These are phyloP conservation scores for Pestalotiopsis sp. DNA, from an alignment of 2,329 filamentous ascomycete genomes.

Conservation along the genomic window DNA sequence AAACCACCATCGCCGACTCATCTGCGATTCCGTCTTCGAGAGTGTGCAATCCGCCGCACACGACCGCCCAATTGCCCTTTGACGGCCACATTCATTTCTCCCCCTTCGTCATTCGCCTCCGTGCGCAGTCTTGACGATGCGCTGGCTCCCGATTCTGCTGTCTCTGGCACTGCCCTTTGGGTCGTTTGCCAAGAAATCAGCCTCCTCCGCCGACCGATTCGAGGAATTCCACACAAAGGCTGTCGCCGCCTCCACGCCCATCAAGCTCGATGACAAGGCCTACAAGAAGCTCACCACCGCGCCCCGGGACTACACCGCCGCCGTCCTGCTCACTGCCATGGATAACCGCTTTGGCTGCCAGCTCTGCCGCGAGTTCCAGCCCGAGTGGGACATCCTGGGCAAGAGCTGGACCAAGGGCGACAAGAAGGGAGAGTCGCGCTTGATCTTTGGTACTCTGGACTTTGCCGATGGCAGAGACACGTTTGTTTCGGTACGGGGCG, in stretches of 20 bases:
- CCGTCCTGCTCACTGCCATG: conserved; percentile 83
- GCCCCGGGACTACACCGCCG: conserved; percentile 82
- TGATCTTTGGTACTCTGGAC: conserved; percentile 85
- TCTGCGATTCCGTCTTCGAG: background rate
- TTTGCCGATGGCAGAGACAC: conserved; percentile 82
- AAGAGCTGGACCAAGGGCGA: conserved; percentile 89
- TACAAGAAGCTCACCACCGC: conserved; percentile 77
- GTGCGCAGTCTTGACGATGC: conserved; percentile 58
- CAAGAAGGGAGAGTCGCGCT: conserved; percentile 69
- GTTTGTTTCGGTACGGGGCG: conserved; percentile 76
- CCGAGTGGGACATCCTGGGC: conserved; percentile 87
- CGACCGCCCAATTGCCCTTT: conserved; percentile 8
- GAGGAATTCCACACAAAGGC: conserved; percentile 70
- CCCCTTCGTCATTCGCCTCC: conserved; percentile 7
- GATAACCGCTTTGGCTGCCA: conserved; percentile 83
- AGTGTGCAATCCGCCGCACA: conserved; percentile 9
- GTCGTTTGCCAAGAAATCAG: conserved; percentile 65
- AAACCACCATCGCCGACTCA: background rate
- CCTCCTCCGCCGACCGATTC: conserved; percentile 64
- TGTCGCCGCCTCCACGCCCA: conserved; percentile 58
- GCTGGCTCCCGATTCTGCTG: conserved; percentile 65
- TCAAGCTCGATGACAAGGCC: conserved; percentile 76
- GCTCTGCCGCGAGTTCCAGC: conserved; percentile 88
- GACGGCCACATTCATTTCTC: conserved; percentile 7
- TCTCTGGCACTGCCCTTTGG: conserved; percentile 64